Conservation (phyloP, 2,329 filamentous ascomycete species). For the Hypomyces rosellus region DNA sequence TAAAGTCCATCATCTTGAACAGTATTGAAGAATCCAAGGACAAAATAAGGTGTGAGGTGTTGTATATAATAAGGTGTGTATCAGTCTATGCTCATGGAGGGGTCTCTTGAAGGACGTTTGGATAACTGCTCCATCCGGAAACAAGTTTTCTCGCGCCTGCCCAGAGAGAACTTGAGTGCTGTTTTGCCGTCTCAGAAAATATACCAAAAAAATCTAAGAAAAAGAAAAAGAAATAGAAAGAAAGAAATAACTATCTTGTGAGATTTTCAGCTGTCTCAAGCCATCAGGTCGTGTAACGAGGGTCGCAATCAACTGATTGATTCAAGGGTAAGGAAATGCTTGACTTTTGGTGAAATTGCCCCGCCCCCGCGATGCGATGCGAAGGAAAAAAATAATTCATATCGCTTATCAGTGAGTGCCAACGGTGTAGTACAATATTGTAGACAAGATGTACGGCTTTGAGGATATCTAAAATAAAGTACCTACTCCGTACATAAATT, state of each 20-base stretch:
- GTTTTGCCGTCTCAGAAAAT: too few species aligned
- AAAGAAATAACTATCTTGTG: neutral
- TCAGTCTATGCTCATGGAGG: too few species aligned
- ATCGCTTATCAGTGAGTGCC: neutral
- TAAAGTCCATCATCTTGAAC: slow-evolving; percentile 56
- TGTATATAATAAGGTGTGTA: neutral
- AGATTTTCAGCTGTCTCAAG: neutral
- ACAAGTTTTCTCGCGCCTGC: too few species aligned
- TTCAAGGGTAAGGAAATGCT: neutral
- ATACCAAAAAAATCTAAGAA: too few species aligned
- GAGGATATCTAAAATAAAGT: too few species aligned
- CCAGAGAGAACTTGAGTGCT: too few species aligned
- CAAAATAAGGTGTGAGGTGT: neutral
- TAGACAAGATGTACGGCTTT: too few species aligned
- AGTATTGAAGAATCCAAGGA: neutral
- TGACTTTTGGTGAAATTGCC: neutral
- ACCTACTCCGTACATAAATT: too few species aligned
- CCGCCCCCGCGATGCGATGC: neutral
- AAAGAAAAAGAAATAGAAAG: too few species aligned
- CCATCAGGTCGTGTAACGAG: neutral
- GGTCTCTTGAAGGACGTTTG: too few species aligned
- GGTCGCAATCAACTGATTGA: neutral
- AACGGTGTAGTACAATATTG: too few species aligned
- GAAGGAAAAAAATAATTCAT: neutral
- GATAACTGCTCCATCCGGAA: too few species aligned